These are phyloP conservation scores for Dictyostelium brefeldianum DNA, from an alignment of 78 protist genomes.

Conservation along the genomic window DNA sequence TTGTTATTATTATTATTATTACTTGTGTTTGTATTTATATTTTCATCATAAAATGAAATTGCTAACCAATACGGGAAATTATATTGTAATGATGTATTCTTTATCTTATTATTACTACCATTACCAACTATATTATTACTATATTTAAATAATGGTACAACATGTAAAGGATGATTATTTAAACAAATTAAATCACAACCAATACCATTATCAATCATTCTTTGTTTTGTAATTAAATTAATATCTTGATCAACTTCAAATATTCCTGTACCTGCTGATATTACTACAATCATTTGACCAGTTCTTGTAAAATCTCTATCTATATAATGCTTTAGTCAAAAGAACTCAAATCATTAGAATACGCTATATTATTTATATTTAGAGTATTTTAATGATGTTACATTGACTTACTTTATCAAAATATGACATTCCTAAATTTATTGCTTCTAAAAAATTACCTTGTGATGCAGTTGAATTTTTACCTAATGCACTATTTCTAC, in stretches of 20 bases:
- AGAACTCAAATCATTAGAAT: not conserved
- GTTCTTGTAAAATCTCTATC: constrained; percentile 89
- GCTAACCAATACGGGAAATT: constrained; percentile 82
- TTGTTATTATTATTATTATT: not conserved
- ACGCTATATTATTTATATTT: not conserved
- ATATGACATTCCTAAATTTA: constrained; percentile 82
- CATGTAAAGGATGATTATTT: constrained; percentile 76
- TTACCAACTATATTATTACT: not conserved
- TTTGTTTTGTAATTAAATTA: constrained; percentile 81
- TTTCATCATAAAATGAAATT: constrained; percentile 64
- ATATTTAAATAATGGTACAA: constrained; percentile 78
- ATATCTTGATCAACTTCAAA: constrained; percentile 84
- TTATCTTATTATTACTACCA: not conserved
- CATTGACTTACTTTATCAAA: constrained; percentile 75
- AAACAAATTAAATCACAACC: constrained; percentile 86
- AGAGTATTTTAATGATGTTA: not conserved
- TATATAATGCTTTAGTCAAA: constrained; percentile 79
- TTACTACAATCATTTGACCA: constrained; percentile 88
- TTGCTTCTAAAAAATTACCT: constrained; percentile 88
- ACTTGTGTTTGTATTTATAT: not conserved
- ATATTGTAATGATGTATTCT: not conserved
- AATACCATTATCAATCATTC: constrained; percentile 90
- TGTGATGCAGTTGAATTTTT: constrained; percentile 84
- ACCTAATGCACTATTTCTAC: constrained; percentile 69
- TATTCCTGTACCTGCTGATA: constrained; percentile 91